These are phyloP conservation scores for Eucalyptus erythrocorys DNA, from an alignment of 345 rosid genomes.

Conservation along the genomic window DNA sequence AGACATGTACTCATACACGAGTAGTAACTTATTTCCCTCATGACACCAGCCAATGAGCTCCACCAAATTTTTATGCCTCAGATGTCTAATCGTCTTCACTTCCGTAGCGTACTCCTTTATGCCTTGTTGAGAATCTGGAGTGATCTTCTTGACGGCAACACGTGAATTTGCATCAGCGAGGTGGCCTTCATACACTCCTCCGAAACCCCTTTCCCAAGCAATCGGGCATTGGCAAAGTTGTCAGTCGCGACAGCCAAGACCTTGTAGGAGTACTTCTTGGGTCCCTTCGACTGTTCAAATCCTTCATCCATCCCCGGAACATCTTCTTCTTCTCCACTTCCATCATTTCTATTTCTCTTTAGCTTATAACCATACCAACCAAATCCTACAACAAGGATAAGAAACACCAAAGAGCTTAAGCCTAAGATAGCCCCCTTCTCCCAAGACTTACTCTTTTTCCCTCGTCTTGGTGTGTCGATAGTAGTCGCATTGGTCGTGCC, in stretches of 20 bases:
- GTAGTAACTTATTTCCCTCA: neutral
- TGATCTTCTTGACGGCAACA: neutral
- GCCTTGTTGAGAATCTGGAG: neutral
- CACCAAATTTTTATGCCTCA: neutral
- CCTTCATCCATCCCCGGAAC: neutral
- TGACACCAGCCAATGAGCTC: neutral
- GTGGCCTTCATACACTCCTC: neutral
- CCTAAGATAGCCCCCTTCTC: neutral
- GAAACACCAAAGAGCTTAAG: neutral
- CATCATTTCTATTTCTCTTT: neutral
- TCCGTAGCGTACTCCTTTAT: neutral
- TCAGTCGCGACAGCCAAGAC: neutral
- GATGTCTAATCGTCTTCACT: neutral
- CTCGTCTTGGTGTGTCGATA: fast-evolving
- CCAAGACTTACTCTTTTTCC: neutral
- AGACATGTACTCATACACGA: neutral
- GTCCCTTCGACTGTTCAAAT: neutral
- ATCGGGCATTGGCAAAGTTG: neutral
- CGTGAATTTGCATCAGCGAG: neutral
- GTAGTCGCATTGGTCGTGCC: neutral
- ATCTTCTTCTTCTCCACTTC: neutral
- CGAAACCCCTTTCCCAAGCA: neutral
- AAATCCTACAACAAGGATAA: neutral
- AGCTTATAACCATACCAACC: neutral
- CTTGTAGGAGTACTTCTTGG: neutral